Evolutionary conservation across 1,139 yeast genomes (phyloP).

Genomic region (Diutina siamensis): DNA sequence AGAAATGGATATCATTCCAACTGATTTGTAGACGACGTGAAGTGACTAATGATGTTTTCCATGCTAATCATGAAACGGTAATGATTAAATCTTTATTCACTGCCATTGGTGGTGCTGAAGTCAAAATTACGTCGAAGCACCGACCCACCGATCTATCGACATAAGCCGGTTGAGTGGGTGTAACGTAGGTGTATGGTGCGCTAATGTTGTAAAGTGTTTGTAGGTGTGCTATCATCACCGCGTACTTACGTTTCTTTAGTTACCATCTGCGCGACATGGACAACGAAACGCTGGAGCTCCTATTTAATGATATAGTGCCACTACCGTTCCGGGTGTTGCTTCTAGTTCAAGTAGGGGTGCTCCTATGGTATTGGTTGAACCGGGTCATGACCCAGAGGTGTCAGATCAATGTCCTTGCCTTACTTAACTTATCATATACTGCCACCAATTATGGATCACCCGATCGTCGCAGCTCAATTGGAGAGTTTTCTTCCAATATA

Average conservation of each 20-base stretch:
- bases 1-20: neutral
- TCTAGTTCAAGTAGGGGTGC: neutral
- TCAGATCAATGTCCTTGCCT: neutral
- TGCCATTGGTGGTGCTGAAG: neutral
- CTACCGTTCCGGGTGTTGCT: constrained; percentile 1
- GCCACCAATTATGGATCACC: neutral
- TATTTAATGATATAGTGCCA: neutral
- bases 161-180: too few species aligned
- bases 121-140: too few species aligned
- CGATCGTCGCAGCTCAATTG: neutral
- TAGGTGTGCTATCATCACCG: too few species aligned
- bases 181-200: too few species aligned
- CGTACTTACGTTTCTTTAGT: too few species aligned
- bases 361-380: neutral
- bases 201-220: too few species aligned
- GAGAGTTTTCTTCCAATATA: neutral
- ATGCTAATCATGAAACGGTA: constrained; percentile 6
- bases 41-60: constrained; percentile 3
- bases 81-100: constrained; percentile 1
- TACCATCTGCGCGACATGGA: too few species aligned
- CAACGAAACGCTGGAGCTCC: constrained; percentile 1
- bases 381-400: neutral
- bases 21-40: neutral
- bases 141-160: too few species aligned
- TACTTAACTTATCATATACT: neutral